A percentile compares a stretch with the other conserved stretches of the same genome.
Conservation (phyloP, 306 rosid genomes). For the Cicer chorassanicum region DNA sequence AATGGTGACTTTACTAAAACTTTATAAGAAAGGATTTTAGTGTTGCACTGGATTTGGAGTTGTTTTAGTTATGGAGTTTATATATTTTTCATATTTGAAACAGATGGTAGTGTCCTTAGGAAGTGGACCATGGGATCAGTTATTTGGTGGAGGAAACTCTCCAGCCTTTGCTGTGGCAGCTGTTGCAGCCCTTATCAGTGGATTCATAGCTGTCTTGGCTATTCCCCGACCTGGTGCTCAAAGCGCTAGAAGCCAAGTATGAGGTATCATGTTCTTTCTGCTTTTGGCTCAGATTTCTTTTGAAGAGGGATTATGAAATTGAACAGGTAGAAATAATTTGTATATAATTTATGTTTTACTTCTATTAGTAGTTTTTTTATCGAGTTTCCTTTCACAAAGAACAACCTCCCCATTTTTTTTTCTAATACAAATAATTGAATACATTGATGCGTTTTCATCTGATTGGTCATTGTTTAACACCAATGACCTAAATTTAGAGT, state of each 20-base stretch:
- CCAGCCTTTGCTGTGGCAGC: conserved; percentile 94
- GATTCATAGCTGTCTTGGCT: conserved; percentile 78
- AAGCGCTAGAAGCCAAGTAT: conserved; percentile 66
- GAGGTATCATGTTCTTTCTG: conserved; percentile 67
- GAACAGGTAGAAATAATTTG: conserved; percentile 52
- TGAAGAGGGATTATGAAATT: conserved; percentile 45
- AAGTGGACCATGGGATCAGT: conserved; percentile 99
- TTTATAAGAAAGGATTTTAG: background rate
- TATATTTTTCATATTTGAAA: conserved; percentile 50
- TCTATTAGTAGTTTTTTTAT: conserved; percentile 33
- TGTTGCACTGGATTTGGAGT: conserved; percentile 12
- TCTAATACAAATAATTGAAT: conserved; percentile 41
- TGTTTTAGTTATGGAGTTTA: conserved; percentile 36
- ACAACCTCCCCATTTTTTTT: conserved; percentile 7
- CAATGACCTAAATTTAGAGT: conserved; percentile 42
- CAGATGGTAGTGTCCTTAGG: conserved; percentile 91
- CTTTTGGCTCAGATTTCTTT: conserved; percentile 43
- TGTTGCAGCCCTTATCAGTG: conserved; percentile 83
- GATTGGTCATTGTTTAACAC: conserved; percentile 33
- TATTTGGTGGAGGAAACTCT: conserved; percentile 97
- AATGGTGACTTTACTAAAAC: conserved; percentile 27
- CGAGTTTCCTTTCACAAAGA: conserved; percentile 41
- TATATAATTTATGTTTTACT: conserved; percentile 45
- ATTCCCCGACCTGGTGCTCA: conserved; percentile 76
- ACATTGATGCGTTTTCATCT: conserved; percentile 41